phyloP scores from a whole-genome alignment of 257 asterid genomes.

The Primulina huaijiensis region DNA sequence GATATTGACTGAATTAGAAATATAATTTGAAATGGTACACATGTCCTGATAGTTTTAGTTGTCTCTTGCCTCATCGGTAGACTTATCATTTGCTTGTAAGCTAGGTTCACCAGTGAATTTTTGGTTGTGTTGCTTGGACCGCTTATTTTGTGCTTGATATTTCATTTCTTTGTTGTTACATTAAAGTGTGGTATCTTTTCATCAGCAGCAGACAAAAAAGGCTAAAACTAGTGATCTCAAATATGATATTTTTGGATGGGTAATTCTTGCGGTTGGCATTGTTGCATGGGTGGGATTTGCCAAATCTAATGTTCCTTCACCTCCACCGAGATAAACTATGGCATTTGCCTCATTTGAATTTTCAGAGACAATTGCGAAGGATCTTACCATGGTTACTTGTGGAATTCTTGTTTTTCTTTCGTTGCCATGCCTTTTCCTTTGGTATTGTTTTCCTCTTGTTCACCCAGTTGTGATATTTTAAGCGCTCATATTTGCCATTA shows the following conservation, averaged over 20 bases:
- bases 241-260: conserved; percentile 59
- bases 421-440: background rate
- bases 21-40: background rate
- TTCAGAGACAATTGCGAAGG: background rate
- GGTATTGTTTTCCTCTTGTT: background rate
- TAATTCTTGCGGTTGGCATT: conserved; percentile 55
- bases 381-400: background rate
- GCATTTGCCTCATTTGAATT: conserved; percentile 9
- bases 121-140: background rate
- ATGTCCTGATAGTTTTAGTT: background rate
- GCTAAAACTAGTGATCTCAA: conserved; percentile 44
- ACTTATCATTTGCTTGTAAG: too few relatives aligned
- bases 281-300: conserved; percentile 56
- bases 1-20: background rate
- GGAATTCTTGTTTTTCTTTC: background rate
- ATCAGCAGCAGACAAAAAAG: conserved; percentile 45
- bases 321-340: conserved; percentile 38
- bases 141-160: conserved; percentile 1
- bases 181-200: conserved; percentile 8
- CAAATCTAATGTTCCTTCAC: conserved; percentile 51
- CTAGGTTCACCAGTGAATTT: background rate
- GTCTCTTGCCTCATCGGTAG: background rate
- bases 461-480: background rate
- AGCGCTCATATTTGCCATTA: background rate
- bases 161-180: conserved; percentile 10